Conservation (phyloP, 2,329 filamentous ascomycete species). For the Raffaelea arxii region DNA sequence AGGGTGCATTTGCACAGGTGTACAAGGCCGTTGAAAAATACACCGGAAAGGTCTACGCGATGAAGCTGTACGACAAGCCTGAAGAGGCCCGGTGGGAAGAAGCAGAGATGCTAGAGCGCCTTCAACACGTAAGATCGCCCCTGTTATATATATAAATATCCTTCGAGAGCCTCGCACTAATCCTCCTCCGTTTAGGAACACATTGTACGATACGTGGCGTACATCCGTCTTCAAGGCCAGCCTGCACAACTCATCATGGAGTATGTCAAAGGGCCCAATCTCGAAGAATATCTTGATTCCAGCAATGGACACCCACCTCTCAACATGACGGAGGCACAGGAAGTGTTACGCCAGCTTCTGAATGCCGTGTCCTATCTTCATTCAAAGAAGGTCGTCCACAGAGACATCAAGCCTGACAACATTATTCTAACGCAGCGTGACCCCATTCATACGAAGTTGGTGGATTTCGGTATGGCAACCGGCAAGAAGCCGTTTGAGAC, state of each 20-base stretch:
- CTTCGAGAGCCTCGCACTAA: too few species aligned
- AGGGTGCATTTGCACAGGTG: slow-evolving; percentile 4
- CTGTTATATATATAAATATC: too few species aligned
- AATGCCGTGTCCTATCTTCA: slow-evolving; percentile 5
- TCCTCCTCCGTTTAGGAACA: not conserved
- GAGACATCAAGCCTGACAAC: slow-evolving; percentile 11
- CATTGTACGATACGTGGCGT: slow-evolving; percentile 5
- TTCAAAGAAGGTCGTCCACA: not conserved
- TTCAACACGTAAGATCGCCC: not conserved
- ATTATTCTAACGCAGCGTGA: slow-evolving; percentile 1
- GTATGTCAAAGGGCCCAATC: slow-evolving; percentile 2
- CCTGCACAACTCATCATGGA: slow-evolving; percentile 7
- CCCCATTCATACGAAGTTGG: slow-evolving; percentile 2
- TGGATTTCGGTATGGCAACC: slow-evolving; percentile 7
- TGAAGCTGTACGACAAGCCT: slow-evolving; percentile 5
- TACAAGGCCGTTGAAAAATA: slow-evolving; percentile 1
- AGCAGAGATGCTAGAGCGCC: not conserved
- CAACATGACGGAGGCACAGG: not conserved
- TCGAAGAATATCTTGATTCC: not conserved
- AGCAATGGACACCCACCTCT: not conserved
- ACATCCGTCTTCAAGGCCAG: not conserved
- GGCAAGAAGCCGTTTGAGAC: not conserved
- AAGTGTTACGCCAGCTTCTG: slow-evolving; percentile 6
- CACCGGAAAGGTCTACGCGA: slow-evolving; percentile 3
- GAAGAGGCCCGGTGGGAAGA: slow-evolving; percentile 1